A percentile compares a stretch with the other conserved stretches of the same genome.
phyloP scores from a whole-genome alignment of 164 flowering plant genomes.

The Saururus chinensis region DNA sequence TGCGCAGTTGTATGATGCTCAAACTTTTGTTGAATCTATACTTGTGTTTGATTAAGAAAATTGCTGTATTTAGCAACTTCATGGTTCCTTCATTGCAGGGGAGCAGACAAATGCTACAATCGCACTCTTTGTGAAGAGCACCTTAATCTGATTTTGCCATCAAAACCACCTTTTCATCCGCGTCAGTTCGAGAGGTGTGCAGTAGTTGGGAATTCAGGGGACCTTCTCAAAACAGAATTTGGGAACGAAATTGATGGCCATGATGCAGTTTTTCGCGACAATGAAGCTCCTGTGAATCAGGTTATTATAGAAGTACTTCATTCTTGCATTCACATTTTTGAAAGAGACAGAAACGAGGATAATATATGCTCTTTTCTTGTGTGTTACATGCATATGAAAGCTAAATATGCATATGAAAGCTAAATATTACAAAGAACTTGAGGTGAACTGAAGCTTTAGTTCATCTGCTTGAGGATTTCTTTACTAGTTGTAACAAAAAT shows the following conservation, averaged over 20 bases:
- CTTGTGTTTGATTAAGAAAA: neutral
- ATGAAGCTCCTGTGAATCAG: constrained; percentile 96
- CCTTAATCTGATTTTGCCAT: constrained; percentile 75
- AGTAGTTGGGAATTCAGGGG: constrained; percentile 98
- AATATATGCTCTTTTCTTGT: neutral
- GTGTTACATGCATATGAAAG: neutral
- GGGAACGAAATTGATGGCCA: constrained; percentile 95
- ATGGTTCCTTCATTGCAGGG: constrained; percentile 30
- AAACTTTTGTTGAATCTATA: neutral
- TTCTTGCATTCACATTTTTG: neutral
- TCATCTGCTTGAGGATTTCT: no score
- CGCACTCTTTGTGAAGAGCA: constrained; percentile 87
- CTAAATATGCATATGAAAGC: no score
- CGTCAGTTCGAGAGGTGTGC: constrained; percentile 87
- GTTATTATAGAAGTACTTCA: constrained; percentile 21
- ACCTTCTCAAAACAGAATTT: constrained; percentile 82
- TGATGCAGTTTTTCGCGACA: constrained; percentile 93
- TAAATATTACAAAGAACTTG: no score
- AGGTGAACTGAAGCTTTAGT: neutral
- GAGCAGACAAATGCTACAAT: constrained; percentile 79
- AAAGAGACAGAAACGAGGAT: neutral
- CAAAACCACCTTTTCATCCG: constrained; percentile 91
- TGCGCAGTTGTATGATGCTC: constrained; percentile 73
- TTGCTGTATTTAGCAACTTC: constrained; percentile 3
- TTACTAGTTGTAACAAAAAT: no score